These are phyloP conservation scores for Ophiostoma sp. DNA, from an alignment of 2,329 filamentous ascomycete species.

Conservation along the genomic window DNA sequence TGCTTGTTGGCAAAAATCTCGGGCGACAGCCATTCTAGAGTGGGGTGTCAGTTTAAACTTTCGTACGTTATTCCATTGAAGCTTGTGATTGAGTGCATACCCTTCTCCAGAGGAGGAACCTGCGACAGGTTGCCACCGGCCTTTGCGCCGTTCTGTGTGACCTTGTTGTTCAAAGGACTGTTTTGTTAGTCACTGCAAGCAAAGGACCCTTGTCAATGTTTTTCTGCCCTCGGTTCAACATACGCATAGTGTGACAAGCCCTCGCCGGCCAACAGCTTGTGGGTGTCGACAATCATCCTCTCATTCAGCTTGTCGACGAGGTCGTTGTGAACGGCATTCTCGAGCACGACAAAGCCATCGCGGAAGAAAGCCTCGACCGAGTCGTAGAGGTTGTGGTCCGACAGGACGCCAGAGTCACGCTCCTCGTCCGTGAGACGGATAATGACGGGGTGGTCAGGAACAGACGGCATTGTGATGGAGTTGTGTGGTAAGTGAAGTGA, in stretches of 20 bases:
- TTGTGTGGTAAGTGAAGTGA: neutral
- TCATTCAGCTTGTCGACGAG: constrained; percentile 36
- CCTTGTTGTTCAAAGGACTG: constrained; percentile 31
- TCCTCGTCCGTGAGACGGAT: constrained; percentile 32
- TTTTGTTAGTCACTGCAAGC: neutral
- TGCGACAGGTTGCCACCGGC: constrained; percentile 33
- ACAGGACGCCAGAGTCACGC: constrained; percentile 32
- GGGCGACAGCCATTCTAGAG: constrained; percentile 32
- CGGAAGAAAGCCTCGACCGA: constrained; percentile 34
- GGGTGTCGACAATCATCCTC: constrained; percentile 32
- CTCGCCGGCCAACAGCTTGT: constrained; percentile 30
- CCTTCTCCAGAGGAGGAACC: constrained; percentile 32
- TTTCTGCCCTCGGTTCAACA: neutral
- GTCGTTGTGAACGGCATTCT: constrained; percentile 32
- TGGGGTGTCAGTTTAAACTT: neutral
- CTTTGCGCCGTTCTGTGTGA: constrained; percentile 27
- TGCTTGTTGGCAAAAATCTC: constrained; percentile 37
- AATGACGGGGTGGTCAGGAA: constrained; percentile 21
- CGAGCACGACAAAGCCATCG: constrained; percentile 33
- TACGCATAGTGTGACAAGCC: constrained; percentile 28
- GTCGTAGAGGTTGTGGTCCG: constrained; percentile 34
- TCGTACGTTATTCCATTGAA: neutral
- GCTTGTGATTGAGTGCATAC: constrained; percentile 12
- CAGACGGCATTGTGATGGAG: constrained; percentile 5
- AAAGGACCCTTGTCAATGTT: neutral